These are phyloP conservation scores for Penstemon davidsonii DNA, from an alignment of 257 asterid species.

Conservation along the genomic window DNA sequence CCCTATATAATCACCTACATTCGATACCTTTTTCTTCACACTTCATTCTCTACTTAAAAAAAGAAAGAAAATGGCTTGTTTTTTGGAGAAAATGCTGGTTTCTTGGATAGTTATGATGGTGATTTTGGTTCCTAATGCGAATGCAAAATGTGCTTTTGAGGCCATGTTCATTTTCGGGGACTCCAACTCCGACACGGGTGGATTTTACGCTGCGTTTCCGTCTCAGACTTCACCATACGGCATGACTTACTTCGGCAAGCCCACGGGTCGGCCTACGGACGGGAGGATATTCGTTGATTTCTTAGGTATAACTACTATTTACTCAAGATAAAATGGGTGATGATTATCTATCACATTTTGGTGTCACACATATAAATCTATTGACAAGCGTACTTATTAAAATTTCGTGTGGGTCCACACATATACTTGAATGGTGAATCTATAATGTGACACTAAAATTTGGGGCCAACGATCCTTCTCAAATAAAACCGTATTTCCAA, in stretches of 20 bases:
- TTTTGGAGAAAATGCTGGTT: conserved; percentile 25
- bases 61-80: conserved; percentile 16
- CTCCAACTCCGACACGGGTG: conserved; percentile 71
- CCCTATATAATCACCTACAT: no score
- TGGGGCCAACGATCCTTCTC: no score
- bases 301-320: conserved; percentile 40
- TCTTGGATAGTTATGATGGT: conserved; percentile 32
- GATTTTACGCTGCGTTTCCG: conserved; percentile 67
- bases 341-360: no score
- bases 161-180: conserved; percentile 76
- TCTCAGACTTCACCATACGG: conserved; percentile 61
- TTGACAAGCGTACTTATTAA: no score
- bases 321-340: no score
- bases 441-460: no score
- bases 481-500: no score
- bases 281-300: conserved; percentile 71
- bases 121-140: conserved; percentile 15
- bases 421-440: no score
- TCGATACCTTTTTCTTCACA: no score
- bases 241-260: conserved; percentile 66
- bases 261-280: conserved; percentile 63
- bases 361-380: no score
- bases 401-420: no score
- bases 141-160: conserved; percentile 51
- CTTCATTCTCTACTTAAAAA: no score